Evolutionary conservation across 2,329 filamentous ascomycete genomes (phyloP).

Genomic region (Diplodia corticola): DNA sequence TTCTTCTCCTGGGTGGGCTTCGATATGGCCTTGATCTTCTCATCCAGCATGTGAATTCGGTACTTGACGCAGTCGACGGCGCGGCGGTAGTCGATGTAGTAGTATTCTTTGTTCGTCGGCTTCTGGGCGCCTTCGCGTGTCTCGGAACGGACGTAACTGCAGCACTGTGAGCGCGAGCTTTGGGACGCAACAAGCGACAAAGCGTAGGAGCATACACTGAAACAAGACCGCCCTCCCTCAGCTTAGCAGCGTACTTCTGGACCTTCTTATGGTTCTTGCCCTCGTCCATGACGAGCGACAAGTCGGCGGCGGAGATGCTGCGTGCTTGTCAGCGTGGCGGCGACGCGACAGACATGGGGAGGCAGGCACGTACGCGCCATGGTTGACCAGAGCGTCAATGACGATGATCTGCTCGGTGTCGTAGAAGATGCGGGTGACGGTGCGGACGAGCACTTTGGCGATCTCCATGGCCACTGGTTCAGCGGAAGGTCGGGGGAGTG

Average conservation of each 20-base stretch:
- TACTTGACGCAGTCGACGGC: constrained; percentile 97
- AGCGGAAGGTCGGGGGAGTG: neutral
- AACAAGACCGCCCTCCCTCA: constrained; percentile 84
- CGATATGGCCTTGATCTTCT: constrained; percentile 81
- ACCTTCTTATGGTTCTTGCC: constrained; percentile 89
- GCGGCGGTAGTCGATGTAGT: constrained; percentile 92
- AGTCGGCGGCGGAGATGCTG: constrained; percentile 79
- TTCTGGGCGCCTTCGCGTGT: constrained; percentile 77
- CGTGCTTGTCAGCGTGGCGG: constrained; percentile 25
- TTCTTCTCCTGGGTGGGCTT: constrained; percentile 80
- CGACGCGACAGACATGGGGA: constrained; percentile 9
- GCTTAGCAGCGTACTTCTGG: constrained; percentile 80
- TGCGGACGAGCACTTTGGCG: constrained; percentile 79
- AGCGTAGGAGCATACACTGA: constrained; percentile 61
- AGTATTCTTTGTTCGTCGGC: constrained; percentile 86
- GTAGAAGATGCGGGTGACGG: constrained; percentile 83
- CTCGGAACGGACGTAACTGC: constrained; percentile 71
- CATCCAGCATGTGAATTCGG: constrained; percentile 83
- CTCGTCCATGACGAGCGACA: constrained; percentile 71
- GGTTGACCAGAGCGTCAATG: constrained; percentile 74
- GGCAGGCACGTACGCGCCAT: constrained; percentile 60
- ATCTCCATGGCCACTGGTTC: constrained; percentile 56
- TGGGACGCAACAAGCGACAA: neutral
- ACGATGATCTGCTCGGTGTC: constrained; percentile 80
- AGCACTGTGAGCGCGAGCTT: neutral